Evolutionary conservation across 148 eudicot species (phyloP).

Genomic region (Amaranthus palmeri): DNA sequence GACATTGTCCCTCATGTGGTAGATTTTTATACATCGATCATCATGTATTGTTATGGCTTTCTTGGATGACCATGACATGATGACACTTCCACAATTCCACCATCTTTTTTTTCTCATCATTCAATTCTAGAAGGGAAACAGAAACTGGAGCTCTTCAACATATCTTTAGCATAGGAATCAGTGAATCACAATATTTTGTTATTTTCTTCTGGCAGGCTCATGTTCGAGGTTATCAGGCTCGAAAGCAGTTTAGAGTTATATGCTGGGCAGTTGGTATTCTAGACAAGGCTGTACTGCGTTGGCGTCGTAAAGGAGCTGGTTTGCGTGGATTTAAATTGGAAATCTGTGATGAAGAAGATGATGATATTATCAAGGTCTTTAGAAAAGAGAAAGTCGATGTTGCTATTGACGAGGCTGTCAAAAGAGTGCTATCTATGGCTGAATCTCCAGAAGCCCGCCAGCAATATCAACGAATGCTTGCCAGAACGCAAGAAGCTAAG

Average conservation of each 20-base stretch:
- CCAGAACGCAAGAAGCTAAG: slow-evolving; percentile 74
- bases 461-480: slow-evolving; percentile 80
- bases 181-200: not conserved
- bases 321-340: slow-evolving; percentile 66
- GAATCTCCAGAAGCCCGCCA: slow-evolving; percentile 74
- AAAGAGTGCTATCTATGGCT: slow-evolving; percentile 80
- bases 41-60: not conserved
- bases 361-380: slow-evolving; percentile 59
- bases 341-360: slow-evolving; percentile 51
- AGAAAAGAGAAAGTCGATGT: slow-evolving; percentile 67
- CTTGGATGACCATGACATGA: not conserved
- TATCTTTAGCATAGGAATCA: not conserved
- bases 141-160: not conserved
- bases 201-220: slow-evolving; percentile 66
- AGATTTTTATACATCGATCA: not conserved
- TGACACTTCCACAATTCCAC: not conserved
- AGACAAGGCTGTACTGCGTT: slow-evolving; percentile 80
- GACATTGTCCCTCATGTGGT: not conserved
- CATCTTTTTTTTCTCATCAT: not conserved
- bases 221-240: slow-evolving; percentile 83
- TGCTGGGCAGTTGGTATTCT: slow-evolving; percentile 88
- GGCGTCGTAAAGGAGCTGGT: slow-evolving; percentile 87
- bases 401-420: slow-evolving; percentile 79
- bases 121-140: not conserved
- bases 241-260: slow-evolving; percentile 68